phyloP scores from a whole-genome alignment of 306 rosid genomes.

The Trifolium dubium region DNA sequence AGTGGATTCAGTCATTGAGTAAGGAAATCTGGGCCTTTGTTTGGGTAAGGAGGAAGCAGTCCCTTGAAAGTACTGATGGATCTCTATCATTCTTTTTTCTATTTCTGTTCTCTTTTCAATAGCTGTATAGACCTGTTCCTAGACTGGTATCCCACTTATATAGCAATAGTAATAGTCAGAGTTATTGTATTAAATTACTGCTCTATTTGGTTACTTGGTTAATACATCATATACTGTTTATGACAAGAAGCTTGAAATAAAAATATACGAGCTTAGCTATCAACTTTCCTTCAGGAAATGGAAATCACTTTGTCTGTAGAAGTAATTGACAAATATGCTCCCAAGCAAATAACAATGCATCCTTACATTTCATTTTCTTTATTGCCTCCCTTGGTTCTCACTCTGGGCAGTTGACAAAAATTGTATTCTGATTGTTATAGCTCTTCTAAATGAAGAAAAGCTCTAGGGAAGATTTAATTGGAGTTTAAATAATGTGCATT shows the following conservation, averaged over 20 bases:
- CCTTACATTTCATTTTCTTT: constrained; percentile 25
- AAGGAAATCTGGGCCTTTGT: constrained; percentile 12
- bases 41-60: constrained; percentile 12
- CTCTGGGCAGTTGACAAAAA: constrained; percentile 12
- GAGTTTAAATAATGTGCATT: constrained; percentile 39
- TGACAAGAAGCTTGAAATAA: neutral
- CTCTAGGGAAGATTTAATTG: constrained; percentile 2
- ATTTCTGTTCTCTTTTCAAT: constrained; percentile 12
- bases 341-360: constrained; percentile 16
- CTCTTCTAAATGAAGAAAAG: constrained; percentile 1
- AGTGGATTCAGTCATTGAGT: constrained; percentile 20
- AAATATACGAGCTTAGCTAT: constrained; percentile 33
- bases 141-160: neutral
- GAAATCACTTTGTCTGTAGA: constrained; percentile 29
- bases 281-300: constrained; percentile 7
- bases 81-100: constrained; percentile 24
- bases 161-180: constrained; percentile 12
- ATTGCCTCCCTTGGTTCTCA: constrained; percentile 30
- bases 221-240: constrained; percentile 1
- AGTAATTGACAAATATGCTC: constrained; percentile 1
- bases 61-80: neutral
- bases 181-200: constrained; percentile 25
- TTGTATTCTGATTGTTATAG: constrained; percentile 12
- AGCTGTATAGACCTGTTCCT: constrained; percentile 12
- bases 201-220: neutral